A percentile compares a stretch with the other conserved stretches of the same genome.
Conservation (phyloP, 2,329 filamentous ascomycete species). For the Aschersonia sp. region DNA sequence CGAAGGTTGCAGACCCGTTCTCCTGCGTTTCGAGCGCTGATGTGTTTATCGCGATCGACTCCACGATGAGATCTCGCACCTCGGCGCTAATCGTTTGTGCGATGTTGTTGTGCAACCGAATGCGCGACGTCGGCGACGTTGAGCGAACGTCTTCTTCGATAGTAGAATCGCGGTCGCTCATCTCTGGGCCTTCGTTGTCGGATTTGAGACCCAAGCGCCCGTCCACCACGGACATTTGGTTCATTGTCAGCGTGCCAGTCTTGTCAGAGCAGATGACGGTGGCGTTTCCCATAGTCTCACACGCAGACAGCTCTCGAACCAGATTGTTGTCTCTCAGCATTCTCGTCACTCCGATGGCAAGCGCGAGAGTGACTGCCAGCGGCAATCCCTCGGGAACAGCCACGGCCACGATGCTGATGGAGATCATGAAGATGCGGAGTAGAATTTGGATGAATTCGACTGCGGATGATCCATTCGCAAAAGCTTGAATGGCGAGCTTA, state of each 20-base stretch:
- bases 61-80: slow-evolving; percentile 20
- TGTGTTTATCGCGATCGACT: slow-evolving; percentile 37
- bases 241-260: slow-evolving; percentile 19
- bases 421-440: slow-evolving; percentile 48
- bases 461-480: slow-evolving; percentile 28
- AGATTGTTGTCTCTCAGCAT: slow-evolving; percentile 59
- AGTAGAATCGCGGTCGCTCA: too few relatives aligned
- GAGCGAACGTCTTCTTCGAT: too few relatives aligned
- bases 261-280: slow-evolving; percentile 62
- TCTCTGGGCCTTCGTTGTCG: background rate
- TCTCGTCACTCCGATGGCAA: slow-evolving; percentile 53
- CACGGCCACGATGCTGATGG: slow-evolving; percentile 51
- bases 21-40: slow-evolving; percentile 36
- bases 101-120: background rate
- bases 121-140: background rate
- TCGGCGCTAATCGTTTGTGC: slow-evolving; percentile 6
- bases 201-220: background rate
- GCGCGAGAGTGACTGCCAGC: slow-evolving; percentile 50
- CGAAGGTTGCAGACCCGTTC: slow-evolving; percentile 23
- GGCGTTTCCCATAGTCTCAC: slow-evolving; percentile 59
- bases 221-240: slow-evolving; percentile 14
- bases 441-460: slow-evolving; percentile 44
- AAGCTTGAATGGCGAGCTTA: slow-evolving; percentile 54
- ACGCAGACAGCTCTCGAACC: slow-evolving; percentile 50
- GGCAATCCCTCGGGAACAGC: slow-evolving; percentile 53